phyloP scores from a whole-genome alignment of 345 rosid genomes.

The Salix viminalis region DNA sequence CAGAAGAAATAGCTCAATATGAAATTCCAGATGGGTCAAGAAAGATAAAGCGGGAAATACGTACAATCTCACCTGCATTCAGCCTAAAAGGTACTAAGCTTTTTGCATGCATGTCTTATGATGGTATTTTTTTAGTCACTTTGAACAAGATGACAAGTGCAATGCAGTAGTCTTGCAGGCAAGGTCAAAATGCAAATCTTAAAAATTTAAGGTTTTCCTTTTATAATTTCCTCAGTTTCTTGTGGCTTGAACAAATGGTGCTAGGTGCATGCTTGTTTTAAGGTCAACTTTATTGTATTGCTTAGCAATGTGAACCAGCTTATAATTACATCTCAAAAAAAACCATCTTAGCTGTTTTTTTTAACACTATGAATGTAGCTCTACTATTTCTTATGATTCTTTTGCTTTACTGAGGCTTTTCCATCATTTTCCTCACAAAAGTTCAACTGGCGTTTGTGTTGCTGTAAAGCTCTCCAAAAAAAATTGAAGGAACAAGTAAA shows the following conservation, averaged over 20 bases:
- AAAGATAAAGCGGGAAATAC: conserved; percentile 80
- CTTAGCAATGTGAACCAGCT: not conserved
- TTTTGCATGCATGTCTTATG: not conserved
- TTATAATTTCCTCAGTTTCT: not conserved
- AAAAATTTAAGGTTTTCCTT: not conserved
- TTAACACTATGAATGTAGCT: not conserved
- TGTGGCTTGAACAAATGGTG: not conserved
- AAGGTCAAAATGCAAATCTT: too few species aligned
- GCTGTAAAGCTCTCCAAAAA: conserved; percentile 44
- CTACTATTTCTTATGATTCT: not conserved
- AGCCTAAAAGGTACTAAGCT: conserved; percentile 55
- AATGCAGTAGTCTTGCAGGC: too few species aligned
- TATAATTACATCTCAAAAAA: not conserved
- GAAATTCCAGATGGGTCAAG: conserved; percentile 70
- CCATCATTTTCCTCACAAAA: not conserved
- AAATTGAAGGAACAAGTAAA: conserved; percentile 67
- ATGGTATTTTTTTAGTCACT: not conserved
- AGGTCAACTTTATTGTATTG: not conserved
- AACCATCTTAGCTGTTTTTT: not conserved
- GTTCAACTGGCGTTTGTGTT: not conserved
- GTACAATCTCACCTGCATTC: conserved; percentile 75
- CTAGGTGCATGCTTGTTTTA: not conserved
- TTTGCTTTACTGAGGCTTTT: not conserved
- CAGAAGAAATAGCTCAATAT: conserved; percentile 67
- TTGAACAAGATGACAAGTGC: not conserved